Conservation (phyloP, 2,329 filamentous ascomycete species). For the Penicillium sp. region DNA sequence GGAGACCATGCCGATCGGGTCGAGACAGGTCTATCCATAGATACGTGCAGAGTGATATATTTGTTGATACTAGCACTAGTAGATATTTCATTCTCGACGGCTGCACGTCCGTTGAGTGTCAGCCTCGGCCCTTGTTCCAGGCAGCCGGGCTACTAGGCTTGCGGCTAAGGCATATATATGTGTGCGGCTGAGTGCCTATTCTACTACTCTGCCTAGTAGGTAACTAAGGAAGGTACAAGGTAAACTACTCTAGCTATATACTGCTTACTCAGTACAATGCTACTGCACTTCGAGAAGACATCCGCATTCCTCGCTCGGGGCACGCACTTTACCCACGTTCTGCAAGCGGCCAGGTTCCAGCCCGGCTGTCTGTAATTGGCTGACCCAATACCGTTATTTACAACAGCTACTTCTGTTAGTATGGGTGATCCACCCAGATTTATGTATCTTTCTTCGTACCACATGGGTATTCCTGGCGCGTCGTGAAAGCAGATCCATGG, state of each 20-base stretch:
- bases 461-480: conserved; percentile 24
- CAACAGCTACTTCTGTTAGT: conserved; percentile 13
- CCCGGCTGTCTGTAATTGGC: conserved; percentile 16
- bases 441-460: too few relatives aligned
- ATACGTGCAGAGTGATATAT: too few relatives aligned
- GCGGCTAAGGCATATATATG: too few relatives aligned
- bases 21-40: background rate
- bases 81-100: background rate
- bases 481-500: conserved; percentile 33
- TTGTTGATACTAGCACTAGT: too few relatives aligned
- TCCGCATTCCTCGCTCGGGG: conserved; percentile 24
- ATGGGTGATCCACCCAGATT: too few relatives aligned
- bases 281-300: conserved; percentile 1
- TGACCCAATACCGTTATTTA: conserved; percentile 29
- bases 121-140: too few relatives aligned
- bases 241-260: too few relatives aligned
- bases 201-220: too few relatives aligned
- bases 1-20: background rate
- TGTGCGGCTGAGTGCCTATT: too few relatives aligned
- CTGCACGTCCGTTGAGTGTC: conserved; percentile 9
- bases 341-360: conserved; percentile 29
- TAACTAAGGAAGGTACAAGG: too few relatives aligned
- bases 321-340: conserved; percentile 31
- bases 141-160: too few relatives aligned
- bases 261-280: too few relatives aligned